Evolutionary conservation across 176 grass and related monocot species (phyloP), one percentile per base, ranked within the genome.

Genomic region (Rhipidocladum racemiflorum): DNA sequence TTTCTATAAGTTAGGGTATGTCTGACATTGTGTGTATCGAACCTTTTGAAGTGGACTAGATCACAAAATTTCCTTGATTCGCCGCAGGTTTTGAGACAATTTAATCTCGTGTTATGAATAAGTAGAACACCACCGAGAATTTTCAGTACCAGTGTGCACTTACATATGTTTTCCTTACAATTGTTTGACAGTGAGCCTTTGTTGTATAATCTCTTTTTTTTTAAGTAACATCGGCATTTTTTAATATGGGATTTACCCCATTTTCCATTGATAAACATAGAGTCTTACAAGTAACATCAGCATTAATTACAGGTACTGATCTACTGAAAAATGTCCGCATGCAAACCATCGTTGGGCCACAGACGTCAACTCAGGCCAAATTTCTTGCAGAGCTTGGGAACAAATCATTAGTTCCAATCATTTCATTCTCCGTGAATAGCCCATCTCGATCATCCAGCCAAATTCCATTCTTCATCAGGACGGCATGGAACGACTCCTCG

Each of bases 311-410:
- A 97, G 94, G 84, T 76, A 25, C 94, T 21, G 91, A 97, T 91
- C 79, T 97, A 20, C 77, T 97, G 29, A 91, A 90, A 81, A 97
- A 94, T 88, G 82, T 90, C 53, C 23, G 25, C 17, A 91, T 94
- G 45, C 87, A 94, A 90, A 89, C 94, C 21, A 91, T 97, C 25
- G 46, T 97, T 4, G 91, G 94, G 24, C 89, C 91, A 23, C 89
- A 97, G 75, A 88, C 87, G 60, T 79, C 94, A n/a, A 54, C 56
- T 8, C 82, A 97, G 68, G 89, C 85, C 9, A 94, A 91, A 59
- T 94, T 97, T 66, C 57, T 97, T 20, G 24, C 69, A 5, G 87
- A 81, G 72, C 91, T 97, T 43, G 94, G 94, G 70, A 86, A 86
- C 63, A 97, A 81, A 91, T 38, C 87, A 70, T 75, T 54, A 0